Percentiles rank a stretch among this genome's conserved stretches.
Conservation (phyloP, 23 red algal species). For the Gracilaria gracilis region DNA sequence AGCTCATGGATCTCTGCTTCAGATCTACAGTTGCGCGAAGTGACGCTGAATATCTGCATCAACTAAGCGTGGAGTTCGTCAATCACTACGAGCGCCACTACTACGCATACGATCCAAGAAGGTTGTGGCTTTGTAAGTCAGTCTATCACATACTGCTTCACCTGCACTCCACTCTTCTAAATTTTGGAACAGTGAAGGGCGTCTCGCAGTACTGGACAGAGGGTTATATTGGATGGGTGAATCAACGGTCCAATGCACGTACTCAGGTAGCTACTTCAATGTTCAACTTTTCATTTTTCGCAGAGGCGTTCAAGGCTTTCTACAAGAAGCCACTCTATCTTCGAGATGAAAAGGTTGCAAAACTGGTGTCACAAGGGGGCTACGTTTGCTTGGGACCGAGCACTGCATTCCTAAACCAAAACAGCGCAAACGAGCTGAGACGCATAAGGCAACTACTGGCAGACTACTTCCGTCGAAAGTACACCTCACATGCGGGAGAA, state of each 20-base stretch:
- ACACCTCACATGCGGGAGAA: not conserved
- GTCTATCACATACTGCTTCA: slow-evolving; percentile 26
- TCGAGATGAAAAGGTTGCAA: not conserved
- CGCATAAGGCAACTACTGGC: not conserved
- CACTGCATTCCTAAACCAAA: not conserved
- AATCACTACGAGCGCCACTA: slow-evolving; percentile 15
- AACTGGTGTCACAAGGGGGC: not conserved
- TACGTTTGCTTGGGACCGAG: not conserved
- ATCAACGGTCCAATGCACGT: not conserved
- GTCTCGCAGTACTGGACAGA: slow-evolving; percentile 30
- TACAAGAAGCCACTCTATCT: not conserved
- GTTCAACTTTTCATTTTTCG: not conserved
- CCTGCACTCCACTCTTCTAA: too few species aligned
- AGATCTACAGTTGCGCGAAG: not conserved
- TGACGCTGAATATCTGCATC: not conserved
- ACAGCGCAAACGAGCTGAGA: not conserved
- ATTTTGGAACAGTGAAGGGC: not conserved
- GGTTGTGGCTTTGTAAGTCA: not conserved
- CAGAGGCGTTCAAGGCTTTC: not conserved
- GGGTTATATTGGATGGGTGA: slow-evolving; percentile 31
- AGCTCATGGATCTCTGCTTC: slow-evolving; percentile 15
- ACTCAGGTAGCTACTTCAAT: not conserved
- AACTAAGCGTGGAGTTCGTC: not conserved
- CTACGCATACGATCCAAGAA: not conserved
- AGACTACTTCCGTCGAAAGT: slow-evolving; percentile 1